Evolutionary conservation across 352 stramenopile species (phyloP), one percentile per base, ranked within the genome.

Genomic region (Halophytophthora polymorphica): DNA sequence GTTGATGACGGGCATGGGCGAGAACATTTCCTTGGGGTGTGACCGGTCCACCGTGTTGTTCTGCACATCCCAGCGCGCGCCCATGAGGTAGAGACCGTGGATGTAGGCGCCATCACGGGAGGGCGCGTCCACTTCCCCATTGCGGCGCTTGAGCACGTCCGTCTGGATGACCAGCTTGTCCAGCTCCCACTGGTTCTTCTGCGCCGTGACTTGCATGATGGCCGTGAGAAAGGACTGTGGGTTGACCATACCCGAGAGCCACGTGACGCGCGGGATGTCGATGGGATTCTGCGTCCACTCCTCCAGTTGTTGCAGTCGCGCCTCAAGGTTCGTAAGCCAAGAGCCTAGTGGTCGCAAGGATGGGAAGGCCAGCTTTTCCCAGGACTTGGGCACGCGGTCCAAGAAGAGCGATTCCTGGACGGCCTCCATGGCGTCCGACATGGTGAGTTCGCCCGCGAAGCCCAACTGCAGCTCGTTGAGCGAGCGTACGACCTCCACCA

Each of bases 1-100:
- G 67, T 98, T 98, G 65, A 99, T 97, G 44, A 99, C 87, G 18
- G 97, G 96, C 93, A 99, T 98, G 19, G 78, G 50, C 35, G 79
- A 98, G 59, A 98, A 99, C 93, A 99, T 99, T 64, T 99, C 97
- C 66, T 98, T 98, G 13, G 96, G 96, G 48, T 95, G 82, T 17
- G 86, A 97, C 29, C 96, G 96, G 56, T 98, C 93, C 36, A 99
- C 89, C 18, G 87, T 95, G 58, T 84, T 83, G 55, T 94, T 95
- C 43, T 73, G 87, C 22, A 83, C 64, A 54, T 98, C 93, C 92
- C 95, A 98, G 12, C 95, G 86, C 43, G 93, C 96, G n/a, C 96
- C 96, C 78, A 98, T 97, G 64, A 99, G 82, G 42, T 69, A 90
- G 4, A 99, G 65, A 0, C 96, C 96, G 63, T 90, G 82, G 33